These are phyloP conservation scores for Barnettozyma vustinii DNA, from an alignment of 805 yeast species.

Conservation along the genomic window DNA sequence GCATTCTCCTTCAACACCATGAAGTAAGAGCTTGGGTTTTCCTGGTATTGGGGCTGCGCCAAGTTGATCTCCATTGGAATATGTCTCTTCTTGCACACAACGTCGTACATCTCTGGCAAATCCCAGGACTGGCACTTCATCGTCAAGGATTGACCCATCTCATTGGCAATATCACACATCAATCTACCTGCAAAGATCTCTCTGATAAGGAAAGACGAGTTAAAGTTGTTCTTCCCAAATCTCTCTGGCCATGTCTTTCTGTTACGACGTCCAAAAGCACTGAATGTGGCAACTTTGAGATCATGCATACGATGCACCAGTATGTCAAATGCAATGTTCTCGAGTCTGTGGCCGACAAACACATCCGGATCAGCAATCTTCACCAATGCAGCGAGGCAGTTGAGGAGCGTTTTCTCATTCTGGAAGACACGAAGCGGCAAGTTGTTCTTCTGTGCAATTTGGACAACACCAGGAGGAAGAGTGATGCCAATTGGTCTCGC, in stretches of 20 bases:
- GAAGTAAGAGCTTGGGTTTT: constrained; percentile 60
- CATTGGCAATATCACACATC: constrained; percentile 89
- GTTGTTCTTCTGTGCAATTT: constrained; percentile 49
- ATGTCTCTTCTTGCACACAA: constrained; percentile 63
- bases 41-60: constrained; percentile 57
- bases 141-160: constrained; percentile 89
- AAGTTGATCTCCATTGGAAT: constrained; percentile 68
- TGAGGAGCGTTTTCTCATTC: constrained; percentile 68
- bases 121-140: constrained; percentile 94
- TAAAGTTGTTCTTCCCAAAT: constrained; percentile 49
- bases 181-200: constrained; percentile 82
- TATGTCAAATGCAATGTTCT: constrained; percentile 71
- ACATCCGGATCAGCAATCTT: constrained; percentile 85
- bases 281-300: constrained; percentile 68
- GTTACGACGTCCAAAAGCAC: constrained; percentile 76
- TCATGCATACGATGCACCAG: constrained; percentile 77
- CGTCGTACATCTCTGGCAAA: constrained; percentile 81
- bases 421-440: constrained; percentile 54
- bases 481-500: constrained; percentile 73
- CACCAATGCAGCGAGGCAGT: constrained; percentile 66
- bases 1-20: constrained; percentile 69
- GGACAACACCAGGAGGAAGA: constrained; percentile 73
- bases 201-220: constrained; percentile 50
- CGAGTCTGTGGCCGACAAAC: constrained; percentile 81
- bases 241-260: constrained; percentile 74